Evolutionary conservation across 257 asterid genomes (phyloP).

Genomic region (Penstemon davidsonii): DNA sequence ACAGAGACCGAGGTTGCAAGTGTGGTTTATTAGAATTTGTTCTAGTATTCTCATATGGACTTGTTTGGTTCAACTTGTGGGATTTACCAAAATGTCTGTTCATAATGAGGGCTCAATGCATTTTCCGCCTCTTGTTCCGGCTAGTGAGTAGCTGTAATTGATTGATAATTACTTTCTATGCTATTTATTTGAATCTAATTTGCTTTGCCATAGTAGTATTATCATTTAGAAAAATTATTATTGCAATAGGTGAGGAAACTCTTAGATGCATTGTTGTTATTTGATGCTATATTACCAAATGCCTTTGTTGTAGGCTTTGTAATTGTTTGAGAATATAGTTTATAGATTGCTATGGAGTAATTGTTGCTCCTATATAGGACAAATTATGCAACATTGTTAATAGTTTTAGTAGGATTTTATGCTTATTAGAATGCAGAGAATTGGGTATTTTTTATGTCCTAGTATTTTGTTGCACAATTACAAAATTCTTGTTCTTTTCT

Average conservation of each 20-base stretch:
- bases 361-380: slow-evolving; percentile 6
- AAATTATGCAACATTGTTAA: not conserved
- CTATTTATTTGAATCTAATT: slow-evolving; percentile 7
- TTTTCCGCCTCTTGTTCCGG: slow-evolving; percentile 44
- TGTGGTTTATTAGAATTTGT: slow-evolving; percentile 90
- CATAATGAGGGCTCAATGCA: slow-evolving; percentile 46
- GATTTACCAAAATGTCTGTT: slow-evolving; percentile 40
- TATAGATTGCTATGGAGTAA: slow-evolving; percentile 17
- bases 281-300: not conserved
- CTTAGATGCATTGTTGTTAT: not conserved
- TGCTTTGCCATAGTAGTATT: slow-evolving; percentile 13
- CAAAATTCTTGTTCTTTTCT: not conserved
- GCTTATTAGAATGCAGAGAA: not conserved
- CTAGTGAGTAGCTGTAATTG: slow-evolving; percentile 58
- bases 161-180: slow-evolving; percentile 23
- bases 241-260: no score
- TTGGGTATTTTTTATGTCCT: not conserved
- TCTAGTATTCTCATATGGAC: slow-evolving; percentile 91
- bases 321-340: slow-evolving; percentile 1
- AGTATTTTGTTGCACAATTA: not conserved
- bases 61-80: slow-evolving; percentile 82
- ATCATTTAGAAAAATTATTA: not conserved
- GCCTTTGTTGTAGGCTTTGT: no score
- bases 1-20: slow-evolving; percentile 72
- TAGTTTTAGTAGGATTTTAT: slow-evolving; percentile 10